Base-by-base conservation (phyloP, 768 basidiomycete genomes). In the Mycena sanguinolenta region DNA sequence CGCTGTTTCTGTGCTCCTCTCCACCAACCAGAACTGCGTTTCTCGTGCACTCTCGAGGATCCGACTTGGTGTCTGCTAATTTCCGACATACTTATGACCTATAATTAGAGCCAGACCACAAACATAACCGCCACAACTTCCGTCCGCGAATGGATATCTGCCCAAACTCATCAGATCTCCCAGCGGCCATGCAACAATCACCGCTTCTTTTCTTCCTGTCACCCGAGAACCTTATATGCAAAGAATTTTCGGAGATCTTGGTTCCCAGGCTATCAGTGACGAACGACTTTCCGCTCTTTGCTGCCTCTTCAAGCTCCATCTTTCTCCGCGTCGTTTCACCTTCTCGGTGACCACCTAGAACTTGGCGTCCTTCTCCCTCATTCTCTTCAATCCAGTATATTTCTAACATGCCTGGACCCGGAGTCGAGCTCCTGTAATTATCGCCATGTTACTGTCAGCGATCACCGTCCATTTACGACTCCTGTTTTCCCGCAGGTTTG, bases 361-460 rank as follows among this genome's bases (percentile, higher is more conserved):
- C n/a, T n/a, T n/a, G n/a, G n/a, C n/a, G 17, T 16, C 36, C 27
- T 50, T 25, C 46, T 28, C 10, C 32, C 36, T 38, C 46, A n/a
- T 54, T 38, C 28, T 38, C 27, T 19, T 23, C 53, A 7, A 32
- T 52, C 55, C 63, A 21, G 63, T 42, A 34, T 9, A 34, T 36
- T 63, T 67, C 38, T 27, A 58, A 63, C 39, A 72, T 72, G 71
- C 46, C 67, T 68, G 66, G 71, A 50, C 19, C 71, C 46, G 71
- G 66, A 72, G 71, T 67, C 52, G 71, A 72, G 25, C 58, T 72
- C 62, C 71, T 72, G 70, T 71, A 46, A 39, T 30, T 72, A 38
- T 49, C 13, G 27, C 19, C n/a, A 8, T 28, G 46, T 25, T 10
- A 1, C 19, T n/a, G 7, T 27, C 36, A 36, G 0, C 25, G 34